Conservation (phyloP, 176 grass and related monocot genomes). For the Chrysopogon serrulatus region DNA sequence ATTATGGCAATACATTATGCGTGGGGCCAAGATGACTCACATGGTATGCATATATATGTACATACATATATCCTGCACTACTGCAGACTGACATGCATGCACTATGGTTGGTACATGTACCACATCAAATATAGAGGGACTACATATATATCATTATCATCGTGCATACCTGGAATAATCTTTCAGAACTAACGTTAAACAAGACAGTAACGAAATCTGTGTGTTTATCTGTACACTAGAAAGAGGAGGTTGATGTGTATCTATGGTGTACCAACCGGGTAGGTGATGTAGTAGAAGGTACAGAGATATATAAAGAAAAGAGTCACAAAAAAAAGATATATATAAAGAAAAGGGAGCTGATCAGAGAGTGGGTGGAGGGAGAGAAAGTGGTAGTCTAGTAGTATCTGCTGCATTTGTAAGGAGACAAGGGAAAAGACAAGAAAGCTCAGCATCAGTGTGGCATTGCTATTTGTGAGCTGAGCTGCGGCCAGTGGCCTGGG, state of each 20-base stretch:
- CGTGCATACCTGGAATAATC: neutral
- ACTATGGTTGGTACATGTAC: slow-evolving; percentile 19
- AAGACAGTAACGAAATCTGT: neutral
- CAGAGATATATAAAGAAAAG: slow-evolving; percentile 22
- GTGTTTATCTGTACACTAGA: neutral
- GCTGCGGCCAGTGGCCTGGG: too few species aligned
- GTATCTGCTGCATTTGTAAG: slow-evolving; percentile 19
- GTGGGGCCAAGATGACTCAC: slow-evolving; percentile 30
- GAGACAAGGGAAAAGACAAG: slow-evolving; percentile 70
- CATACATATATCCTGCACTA: neutral
- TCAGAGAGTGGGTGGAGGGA: slow-evolving; percentile 11
- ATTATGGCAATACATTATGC: slow-evolving; percentile 31
- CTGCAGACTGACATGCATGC: neutral
- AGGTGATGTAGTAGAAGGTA: slow-evolving; percentile 6
- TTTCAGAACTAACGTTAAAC: neutral
- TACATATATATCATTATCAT: too few species aligned
- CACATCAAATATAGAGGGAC: neutral
- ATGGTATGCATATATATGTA: neutral
- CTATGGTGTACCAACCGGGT: slow-evolving; percentile 31
- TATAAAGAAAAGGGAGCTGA: slow-evolving; percentile 26
- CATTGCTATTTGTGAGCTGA: slow-evolving; percentile 45
- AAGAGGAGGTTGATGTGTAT: neutral
- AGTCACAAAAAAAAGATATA: too few species aligned
- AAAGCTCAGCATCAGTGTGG: slow-evolving; percentile 40
- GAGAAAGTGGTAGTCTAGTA: neutral